Evolutionary conservation across 176 grass and related monocot species (phyloP), one percentile per base, ranked within the genome.

Genomic region (Elymus sibiricus): DNA sequence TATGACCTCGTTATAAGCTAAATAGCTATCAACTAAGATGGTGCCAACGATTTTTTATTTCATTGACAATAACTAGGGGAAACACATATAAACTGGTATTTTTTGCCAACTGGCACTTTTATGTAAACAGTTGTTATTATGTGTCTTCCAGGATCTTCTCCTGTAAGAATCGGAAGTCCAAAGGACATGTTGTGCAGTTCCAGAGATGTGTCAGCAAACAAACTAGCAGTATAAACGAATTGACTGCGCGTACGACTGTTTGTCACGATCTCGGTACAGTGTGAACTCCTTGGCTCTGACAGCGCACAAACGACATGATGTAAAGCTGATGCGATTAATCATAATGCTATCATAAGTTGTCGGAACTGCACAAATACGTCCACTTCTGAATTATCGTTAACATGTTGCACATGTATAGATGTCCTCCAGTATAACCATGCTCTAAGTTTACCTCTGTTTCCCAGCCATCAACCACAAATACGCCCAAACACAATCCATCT

Each of bases 381-480:
- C 0, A 49, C 14, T 49, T 49, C 16, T 49, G 46, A 49, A 2
- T 49, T 49, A 49, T 49, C 46, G 0, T 49, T 49, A 49, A 49
- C 0, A 49, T 49, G 46, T 16, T 0, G 5, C 51, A 2, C 51
- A 3, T 0, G 17, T 55, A 55, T 55, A 21, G 17, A 55, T 55
- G 17, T 55, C 17, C 16, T 55, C 17, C 6, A 55, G 17, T 55
- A 19, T 55, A 55, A 55, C 51, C 2, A 59, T 65, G 58, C 3
- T n/a, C 26, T 43, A 90, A 87, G 15, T 79, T 61, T 85, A 98
- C 96, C 96, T 94, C 88, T 28, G 79, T 85, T 5, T 83, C 66
- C 96, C 96, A 98, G 61, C 97, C 97, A 87, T 94, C 93, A 76
- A 98, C 94, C 86, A 95, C 92, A 91, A 98, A 98, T 21, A 94